Percentiles rank a stretch among this genome's conserved stretches.
Evolutionary conservation across 1,139 yeast genomes (phyloP).

Genomic region (Pichia sp.): DNA sequence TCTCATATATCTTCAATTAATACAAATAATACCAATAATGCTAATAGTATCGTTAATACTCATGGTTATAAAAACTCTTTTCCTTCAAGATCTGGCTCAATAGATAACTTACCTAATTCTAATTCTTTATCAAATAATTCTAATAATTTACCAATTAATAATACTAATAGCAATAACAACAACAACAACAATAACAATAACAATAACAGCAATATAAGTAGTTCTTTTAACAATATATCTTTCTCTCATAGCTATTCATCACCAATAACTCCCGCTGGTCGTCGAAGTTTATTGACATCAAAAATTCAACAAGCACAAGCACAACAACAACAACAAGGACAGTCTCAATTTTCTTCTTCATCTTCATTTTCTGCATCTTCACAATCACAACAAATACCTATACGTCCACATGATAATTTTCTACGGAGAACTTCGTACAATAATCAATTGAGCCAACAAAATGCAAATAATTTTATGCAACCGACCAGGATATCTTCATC

Average conservation of each 20-base stretch:
- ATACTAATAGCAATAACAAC: conserved; percentile 8
- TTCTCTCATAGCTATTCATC: conserved; percentile 21
- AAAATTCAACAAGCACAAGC: conserved; percentile 21
- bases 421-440: conserved; percentile 9
- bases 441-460: no score
- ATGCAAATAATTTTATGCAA: background rate
- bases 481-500: conserved; percentile 8
- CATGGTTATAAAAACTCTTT: conserved; percentile 24
- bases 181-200: background rate
- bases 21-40: no score
- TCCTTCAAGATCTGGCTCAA: conserved; percentile 24
- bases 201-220: background rate
- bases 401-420: conserved; percentile 10
- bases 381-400: background rate
- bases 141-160: no score
- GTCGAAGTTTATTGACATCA: conserved; percentile 29
- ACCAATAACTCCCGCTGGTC: conserved; percentile 23
- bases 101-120: conserved; percentile 15
- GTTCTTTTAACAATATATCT: conserved; percentile 1
- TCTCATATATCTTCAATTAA: conserved; percentile 17
- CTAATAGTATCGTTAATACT: no score
- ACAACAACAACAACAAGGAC: background rate
- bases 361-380: background rate
- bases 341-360: background rate
- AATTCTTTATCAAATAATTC: conserved; percentile 7